Evolutionary conservation across 805 yeast species (phyloP), one percentile per base, ranked within the genome.

Genomic region (Kregervanrija fluxuum): DNA sequence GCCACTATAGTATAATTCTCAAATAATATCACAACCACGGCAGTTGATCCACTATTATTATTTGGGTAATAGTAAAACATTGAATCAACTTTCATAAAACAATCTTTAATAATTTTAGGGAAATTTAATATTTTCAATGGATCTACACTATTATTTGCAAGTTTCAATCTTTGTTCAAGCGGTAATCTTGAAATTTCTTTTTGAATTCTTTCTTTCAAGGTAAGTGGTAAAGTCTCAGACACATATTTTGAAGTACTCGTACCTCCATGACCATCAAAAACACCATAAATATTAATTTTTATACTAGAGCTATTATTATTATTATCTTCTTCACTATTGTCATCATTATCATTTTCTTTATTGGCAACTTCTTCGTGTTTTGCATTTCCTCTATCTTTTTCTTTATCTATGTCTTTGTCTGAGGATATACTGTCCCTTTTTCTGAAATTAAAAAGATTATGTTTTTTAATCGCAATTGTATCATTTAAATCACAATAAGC

Each of bases 181-280:
- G 61, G 35, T 12, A 59, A 43, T 4, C 38, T 37, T 42, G 51
- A 42, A 5, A 60, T 48, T 14, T 35, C 46, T 9, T 44, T 33
- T 2, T 47, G 40, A 9, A 61, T 44, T 32, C 48, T 48, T 5
- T 49, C 52, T 43, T 52, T 48, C 6, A 62, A 41, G 3, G 53
- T 45, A 9, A 15, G 37, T 5, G 66, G 65, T 17, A 79, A 62
- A 16, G 58, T 56, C 16, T 67, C 67, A 36, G 79, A 69, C 4
- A 84, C 61, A 49, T 66, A 75, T 33, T 69, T 70, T 1, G 90
- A 79, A 16, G 84, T 72, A 22, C 73, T 72, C 5, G 73, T 68
- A 12, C 91, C 90, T 2, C 95, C 95, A 60, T 85, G 95, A 2
- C 95, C 95, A 61, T 85, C 95, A 61, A 82, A 85, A 1, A 85